A percentile compares a stretch with the other conserved stretches of the same genome.
phyloP scores from a whole-genome alignment of 768 basidiomycete genomes.

The Stropharia rugosoannulata region DNA sequence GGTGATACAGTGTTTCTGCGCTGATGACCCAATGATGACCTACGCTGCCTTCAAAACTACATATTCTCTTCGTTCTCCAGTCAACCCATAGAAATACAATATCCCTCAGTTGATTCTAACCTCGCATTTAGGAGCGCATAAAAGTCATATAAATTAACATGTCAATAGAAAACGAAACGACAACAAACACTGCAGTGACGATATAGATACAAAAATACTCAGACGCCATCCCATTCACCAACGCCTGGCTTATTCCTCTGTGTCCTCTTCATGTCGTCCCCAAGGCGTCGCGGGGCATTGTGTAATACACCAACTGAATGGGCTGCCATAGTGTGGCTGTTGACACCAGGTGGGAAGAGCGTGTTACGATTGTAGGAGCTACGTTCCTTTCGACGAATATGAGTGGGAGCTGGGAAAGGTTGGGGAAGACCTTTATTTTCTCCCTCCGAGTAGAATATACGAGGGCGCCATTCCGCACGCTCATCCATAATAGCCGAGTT shows the following conservation, averaged over 20 bases:
- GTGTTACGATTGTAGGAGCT: constrained; percentile 77
- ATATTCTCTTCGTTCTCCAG: too few species aligned
- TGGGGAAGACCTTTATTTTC: constrained; percentile 72
- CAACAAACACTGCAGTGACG: background rate
- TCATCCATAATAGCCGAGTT: constrained; percentile 91
- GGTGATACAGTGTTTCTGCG: too few species aligned
- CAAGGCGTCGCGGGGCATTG: constrained; percentile 18
- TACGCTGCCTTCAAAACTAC: too few species aligned
- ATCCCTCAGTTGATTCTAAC: too few species aligned
- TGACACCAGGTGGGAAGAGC: constrained; percentile 54
- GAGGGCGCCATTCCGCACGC: constrained; percentile 77
- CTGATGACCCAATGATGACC: too few species aligned
- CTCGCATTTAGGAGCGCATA: background rate
- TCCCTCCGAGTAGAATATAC: constrained; percentile 81
- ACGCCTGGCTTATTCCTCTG: background rate
- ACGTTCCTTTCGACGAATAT: constrained; percentile 79
- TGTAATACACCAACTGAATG: constrained; percentile 8
- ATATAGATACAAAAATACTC: background rate
- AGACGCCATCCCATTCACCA: background rate
- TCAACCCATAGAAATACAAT: too few species aligned
- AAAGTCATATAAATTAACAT: background rate
- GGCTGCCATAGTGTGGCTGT: constrained; percentile 8
- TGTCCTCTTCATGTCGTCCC: constrained; percentile 4
- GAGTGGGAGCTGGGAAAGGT: constrained; percentile 81
- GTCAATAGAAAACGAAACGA: background rate